Evolutionary conservation across 139 green algal species (phyloP), one percentile per base, ranked within the genome.

Genomic region (Volvox reticuliferus): DNA sequence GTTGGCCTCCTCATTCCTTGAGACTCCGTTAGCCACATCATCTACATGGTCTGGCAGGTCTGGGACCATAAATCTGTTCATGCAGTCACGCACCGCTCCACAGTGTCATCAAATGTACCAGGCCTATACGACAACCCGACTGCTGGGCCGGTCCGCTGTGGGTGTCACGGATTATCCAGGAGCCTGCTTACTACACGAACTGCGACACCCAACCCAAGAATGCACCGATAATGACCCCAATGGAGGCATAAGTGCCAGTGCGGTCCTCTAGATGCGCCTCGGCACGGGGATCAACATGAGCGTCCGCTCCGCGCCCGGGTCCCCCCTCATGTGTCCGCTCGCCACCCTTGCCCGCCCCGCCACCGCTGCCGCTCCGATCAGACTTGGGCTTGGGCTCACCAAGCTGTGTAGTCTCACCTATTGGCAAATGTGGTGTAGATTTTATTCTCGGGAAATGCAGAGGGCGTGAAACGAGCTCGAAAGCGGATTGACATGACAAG

Each of bases 181-280:
- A n/a, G n/a, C n/a, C n/a, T 55, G 5, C 44, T 55, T 9, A 16
- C 26, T 73, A 94, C 12, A 94, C 84, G 67, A 94, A 93, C 71
- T 94, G 92, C 28, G 89, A 91, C 16, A 89, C 68, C 92, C 92
- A 94, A 28, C 92, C 92, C 44, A 94, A 76, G 50, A 94, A 83
- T 1, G 85, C 86, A 9, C 92, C 92, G 18, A 86, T 35, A 1
- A 92, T 2, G 12, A 84, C 32, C 0, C 92, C 92, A 62, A 93
- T 63, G 22, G 84, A 80, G 1, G 92, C 92, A 55, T 94, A 94
- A 1, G 61, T 76, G 21, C 92, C 92, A 2, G 92, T 94, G 36
- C 88, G 83, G 63, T 94, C 92, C 17, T 87, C 78, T 68, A 94
- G 28, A 9, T 78, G 81, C 13, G 89, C 68, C 73, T 94, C 92